A percentile compares a stretch with the other conserved stretches of the same genome.
These are phyloP conservation scores for Leucosporidium yakuticum DNA, from an alignment of 768 basidiomycete genomes.

Conservation along the genomic window DNA sequence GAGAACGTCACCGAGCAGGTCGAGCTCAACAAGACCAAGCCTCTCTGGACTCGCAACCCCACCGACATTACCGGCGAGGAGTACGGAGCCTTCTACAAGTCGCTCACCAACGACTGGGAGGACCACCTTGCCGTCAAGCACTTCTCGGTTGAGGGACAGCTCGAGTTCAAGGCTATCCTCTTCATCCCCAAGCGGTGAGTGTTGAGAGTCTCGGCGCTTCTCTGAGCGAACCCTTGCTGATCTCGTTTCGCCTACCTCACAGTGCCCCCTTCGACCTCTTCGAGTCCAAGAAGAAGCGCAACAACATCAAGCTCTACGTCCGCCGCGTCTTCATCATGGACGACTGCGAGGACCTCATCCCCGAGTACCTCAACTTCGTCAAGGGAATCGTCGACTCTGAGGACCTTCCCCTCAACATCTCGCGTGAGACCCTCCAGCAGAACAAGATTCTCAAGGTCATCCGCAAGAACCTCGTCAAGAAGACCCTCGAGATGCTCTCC, in stretches of 20 bases:
- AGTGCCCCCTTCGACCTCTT: conserved; percentile 99
- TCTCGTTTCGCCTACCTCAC: background rate
- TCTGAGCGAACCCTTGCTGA: background rate
- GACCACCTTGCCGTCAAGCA: conserved; percentile 99
- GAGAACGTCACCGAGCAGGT: conserved; percentile 71
- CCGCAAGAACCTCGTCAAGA: conserved; percentile 98
- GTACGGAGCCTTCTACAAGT: conserved; percentile 97
- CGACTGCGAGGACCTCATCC: conserved; percentile 98
- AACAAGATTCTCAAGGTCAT: conserved; percentile 99
- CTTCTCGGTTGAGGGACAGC: conserved; percentile 99
- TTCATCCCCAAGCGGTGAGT: conserved; percentile 89
- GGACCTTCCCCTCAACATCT: conserved; percentile 99
- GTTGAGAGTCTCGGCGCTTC: background rate
- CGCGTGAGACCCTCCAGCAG: conserved; percentile 98
- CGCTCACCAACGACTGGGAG: conserved; percentile 99
- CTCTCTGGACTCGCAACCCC: conserved; percentile 99
- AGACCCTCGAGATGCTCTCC: conserved; percentile 84
- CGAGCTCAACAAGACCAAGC: conserved; percentile 99
- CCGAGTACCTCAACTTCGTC: conserved; percentile 99
- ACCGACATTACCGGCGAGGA: conserved; percentile 87
- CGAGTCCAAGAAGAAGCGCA: conserved; percentile 99
- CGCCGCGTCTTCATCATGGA: conserved; percentile 99
- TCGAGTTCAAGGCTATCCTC: conserved; percentile 99
- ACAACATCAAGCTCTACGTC: conserved; percentile 99
- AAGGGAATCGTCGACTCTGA: conserved; percentile 99